phyloP scores from a whole-genome alignment of 345 rosid genomes.

The Boechera stricta region DNA sequence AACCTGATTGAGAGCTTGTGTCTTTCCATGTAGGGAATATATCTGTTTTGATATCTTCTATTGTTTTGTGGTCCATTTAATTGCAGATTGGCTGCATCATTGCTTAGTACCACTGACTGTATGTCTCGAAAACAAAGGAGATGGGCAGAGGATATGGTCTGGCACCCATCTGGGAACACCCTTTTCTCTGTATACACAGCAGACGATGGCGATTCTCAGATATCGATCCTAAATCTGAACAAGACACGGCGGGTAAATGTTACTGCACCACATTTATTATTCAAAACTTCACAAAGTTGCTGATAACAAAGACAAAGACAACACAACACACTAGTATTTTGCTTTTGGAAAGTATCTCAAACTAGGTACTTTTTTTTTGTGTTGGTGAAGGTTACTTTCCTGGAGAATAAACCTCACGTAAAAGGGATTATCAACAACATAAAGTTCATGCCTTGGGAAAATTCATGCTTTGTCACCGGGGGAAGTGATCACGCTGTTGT shows the following conservation, averaged over 20 bases:
- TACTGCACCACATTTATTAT: conserved; percentile 21
- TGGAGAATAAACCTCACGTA: conserved; percentile 79
- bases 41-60: conserved; percentile 18
- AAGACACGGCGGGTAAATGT: conserved; percentile 67
- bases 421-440: conserved; percentile 88
- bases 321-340: not conserved
- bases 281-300: not conserved
- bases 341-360: not conserved
- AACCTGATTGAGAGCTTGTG: conserved; percentile 6
- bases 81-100: conserved; percentile 74
- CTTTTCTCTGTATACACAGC: conserved; percentile 71
- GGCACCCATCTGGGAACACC: conserved; percentile 88
- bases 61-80: not conserved
- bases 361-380: conserved; percentile 29
- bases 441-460: conserved; percentile 84
- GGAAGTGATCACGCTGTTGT: conserved; percentile 92
- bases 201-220: conserved; percentile 84
- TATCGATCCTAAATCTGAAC: conserved; percentile 75
- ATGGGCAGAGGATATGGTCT: conserved; percentile 96
- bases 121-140: conserved; percentile 68
- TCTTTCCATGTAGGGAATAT: conserved; percentile 14
- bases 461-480: conserved; percentile 72
- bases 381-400: conserved; percentile 63
- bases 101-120: conserved; percentile 73
- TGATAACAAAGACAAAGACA: not conserved